A percentile compares a stretch with the other conserved stretches of the same genome.
Evolutionary conservation across 257 asterid genomes (phyloP).

Genomic region (Fraxinus anomala): DNA sequence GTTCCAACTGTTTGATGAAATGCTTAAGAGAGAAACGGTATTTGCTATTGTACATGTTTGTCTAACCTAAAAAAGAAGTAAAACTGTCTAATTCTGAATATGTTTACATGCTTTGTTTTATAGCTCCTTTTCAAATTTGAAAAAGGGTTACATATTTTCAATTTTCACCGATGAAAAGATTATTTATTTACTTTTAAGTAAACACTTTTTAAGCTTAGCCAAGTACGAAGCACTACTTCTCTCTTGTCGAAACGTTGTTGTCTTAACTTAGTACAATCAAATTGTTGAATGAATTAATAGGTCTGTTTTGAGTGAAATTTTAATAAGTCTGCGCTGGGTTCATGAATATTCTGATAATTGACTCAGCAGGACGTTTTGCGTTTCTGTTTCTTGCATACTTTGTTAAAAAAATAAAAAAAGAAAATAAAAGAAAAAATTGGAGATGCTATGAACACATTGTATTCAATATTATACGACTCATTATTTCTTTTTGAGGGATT

Average conservation of each 20-base stretch:
- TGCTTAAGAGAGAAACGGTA: constrained; percentile 4
- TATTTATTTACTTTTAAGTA: background rate
- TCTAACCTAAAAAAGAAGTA: background rate
- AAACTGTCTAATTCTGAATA: background rate
- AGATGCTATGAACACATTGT: background rate
- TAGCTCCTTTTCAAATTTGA: background rate
- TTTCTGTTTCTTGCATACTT: background rate
- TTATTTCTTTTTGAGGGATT: background rate
- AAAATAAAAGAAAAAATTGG: background rate
- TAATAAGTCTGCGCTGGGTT: background rate
- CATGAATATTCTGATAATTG: background rate
- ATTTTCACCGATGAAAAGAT: background rate
- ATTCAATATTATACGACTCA: too few species aligned
- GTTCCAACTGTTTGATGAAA: constrained; percentile 9
- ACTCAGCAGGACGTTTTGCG: background rate
- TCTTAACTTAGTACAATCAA: background rate
- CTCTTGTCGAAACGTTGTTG: background rate
- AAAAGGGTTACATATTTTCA: background rate
- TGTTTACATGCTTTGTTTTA: background rate
- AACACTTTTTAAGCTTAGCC: background rate
- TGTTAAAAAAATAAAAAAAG: background rate
- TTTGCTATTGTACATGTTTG: background rate
- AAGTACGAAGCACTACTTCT: background rate
- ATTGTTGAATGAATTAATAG: background rate
- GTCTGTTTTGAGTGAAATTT: background rate